A percentile compares a stretch with the other conserved stretches of the same genome.
These are phyloP conservation scores for Coniferiporia weirii DNA, from an alignment of 1,284 basidiomycete genomes.

Conservation along the genomic window DNA sequence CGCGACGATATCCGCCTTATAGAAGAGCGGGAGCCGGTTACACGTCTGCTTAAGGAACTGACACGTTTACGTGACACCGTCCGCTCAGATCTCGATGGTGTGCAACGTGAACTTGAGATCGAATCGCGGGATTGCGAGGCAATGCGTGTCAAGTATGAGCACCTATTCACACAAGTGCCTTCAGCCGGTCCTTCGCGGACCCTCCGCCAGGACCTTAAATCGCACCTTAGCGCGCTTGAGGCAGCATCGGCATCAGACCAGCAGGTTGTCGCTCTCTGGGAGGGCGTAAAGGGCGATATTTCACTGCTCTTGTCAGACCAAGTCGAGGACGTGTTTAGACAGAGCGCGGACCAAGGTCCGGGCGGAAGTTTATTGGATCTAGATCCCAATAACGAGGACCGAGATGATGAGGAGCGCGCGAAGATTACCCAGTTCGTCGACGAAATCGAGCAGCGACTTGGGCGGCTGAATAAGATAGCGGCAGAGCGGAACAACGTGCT, in stretches of 20 bases:
- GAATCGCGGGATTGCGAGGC: conserved; percentile 83
- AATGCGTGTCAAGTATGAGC: conserved; percentile 82
- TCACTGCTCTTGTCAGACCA: conserved; percentile 57
- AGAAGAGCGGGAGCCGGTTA: conserved; percentile 63
- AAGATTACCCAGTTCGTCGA: conserved; percentile 66
- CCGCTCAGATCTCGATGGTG: conserved; percentile 53
- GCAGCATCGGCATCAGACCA: conserved; percentile 77
- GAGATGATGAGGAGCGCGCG: conserved; percentile 62
- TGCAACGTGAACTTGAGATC: conserved; percentile 62
- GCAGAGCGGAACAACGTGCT: conserved; percentile 83
- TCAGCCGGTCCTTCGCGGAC: conserved; percentile 69
- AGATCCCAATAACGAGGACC: conserved; percentile 55
- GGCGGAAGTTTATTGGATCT: conserved; percentile 62
- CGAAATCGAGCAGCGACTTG: conserved; percentile 76
- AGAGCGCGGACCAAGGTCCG: conserved; percentile 43
- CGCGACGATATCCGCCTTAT: conserved; percentile 68
- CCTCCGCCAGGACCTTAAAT: conserved; percentile 76
- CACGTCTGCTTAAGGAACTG: conserved; percentile 58
- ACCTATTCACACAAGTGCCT: conserved; percentile 88
- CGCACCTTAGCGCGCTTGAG: conserved; percentile 69
- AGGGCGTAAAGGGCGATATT: conserved; percentile 65
- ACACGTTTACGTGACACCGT: conserved; percentile 58
- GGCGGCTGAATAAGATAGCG: conserved; percentile 74
- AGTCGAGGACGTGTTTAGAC: conserved; percentile 70
- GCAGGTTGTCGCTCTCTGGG: conserved; percentile 76